Base-by-base conservation (phyloP, 1,284 basidiomycete genomes). In the Marasmius tenuissimus region DNA sequence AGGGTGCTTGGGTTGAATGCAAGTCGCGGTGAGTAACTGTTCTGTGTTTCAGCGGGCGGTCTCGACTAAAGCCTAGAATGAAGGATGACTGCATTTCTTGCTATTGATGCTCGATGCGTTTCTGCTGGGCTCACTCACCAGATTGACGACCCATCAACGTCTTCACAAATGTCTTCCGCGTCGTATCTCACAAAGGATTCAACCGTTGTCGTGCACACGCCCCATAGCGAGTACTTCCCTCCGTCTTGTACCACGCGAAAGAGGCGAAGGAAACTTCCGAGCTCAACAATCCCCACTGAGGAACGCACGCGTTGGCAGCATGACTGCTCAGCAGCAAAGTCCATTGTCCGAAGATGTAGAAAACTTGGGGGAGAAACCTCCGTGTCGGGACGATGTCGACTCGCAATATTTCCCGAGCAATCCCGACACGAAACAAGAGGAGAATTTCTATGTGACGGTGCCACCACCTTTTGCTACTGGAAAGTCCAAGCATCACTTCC, bases 91-190 rank as follows among this genome's bases (percentile, higher is more conserved):
- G 85, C 78, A 80, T 79, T 81, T 78, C 77, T 73, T 70, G 38
- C 55, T 59, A 79, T 89, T 87, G 82, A 92, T 92, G 89, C 84
- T 89, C 77, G 85, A 85, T 86, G 88, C 84, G 84, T 88, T 87
- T 84, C 85, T 83, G 81, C 82, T 81, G 83, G 85, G 85, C 83
- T 82, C 84, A 80, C 75, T 73, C 73, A 69, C 73, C 69, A 70
- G 68, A 71, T 70, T 66, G 65, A 67, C 72, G 64, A 72, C 69
- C 68, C 68, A 71, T 66, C 65, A 71, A 67, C 69, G 68, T 68
- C 61, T 67, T 62, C 68, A 60, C 40, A 58, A 64, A 69, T 69
- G 71, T 66, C 65, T 42, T 58, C 48, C 42, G 11, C 39, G 11
- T 34, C 48, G 52, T 20, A 48, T 38, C 35, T 49, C 35, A 45